These are phyloP conservation scores for Scedosporium minutisporum DNA, from an alignment of 2,329 filamentous ascomycete genomes.

Conservation along the genomic window DNA sequence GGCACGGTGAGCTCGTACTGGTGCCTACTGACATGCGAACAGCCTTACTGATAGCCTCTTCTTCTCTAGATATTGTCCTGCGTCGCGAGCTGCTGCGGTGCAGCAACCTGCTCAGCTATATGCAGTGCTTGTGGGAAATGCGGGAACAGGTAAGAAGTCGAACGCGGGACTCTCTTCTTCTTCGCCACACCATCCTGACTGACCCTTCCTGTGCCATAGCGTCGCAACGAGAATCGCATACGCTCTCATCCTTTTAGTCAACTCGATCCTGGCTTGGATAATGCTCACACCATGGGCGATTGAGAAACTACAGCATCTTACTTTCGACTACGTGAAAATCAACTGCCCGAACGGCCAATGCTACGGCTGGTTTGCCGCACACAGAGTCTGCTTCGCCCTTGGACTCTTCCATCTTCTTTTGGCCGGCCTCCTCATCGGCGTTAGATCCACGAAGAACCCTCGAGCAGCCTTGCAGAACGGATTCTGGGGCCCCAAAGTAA, in stretches of 20 bases:
- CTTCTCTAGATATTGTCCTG: slow-evolving; percentile 58
- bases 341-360: slow-evolving; percentile 84
- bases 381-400: slow-evolving; percentile 95
- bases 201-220: slow-evolving; percentile 35
- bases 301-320: slow-evolving; percentile 85
- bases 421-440: slow-evolving; percentile 74
- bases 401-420: slow-evolving; percentile 88
- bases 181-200: neutral
- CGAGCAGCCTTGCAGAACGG: slow-evolving; percentile 89
- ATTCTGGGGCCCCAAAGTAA: slow-evolving; percentile 96
- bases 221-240: slow-evolving; percentile 96
- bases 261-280: slow-evolving; percentile 96
- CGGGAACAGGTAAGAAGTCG: slow-evolving; percentile 64
- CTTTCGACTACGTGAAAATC: slow-evolving; percentile 92
- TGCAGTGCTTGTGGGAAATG: slow-evolving; percentile 96
- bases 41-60: neutral
- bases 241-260: slow-evolving; percentile 86
- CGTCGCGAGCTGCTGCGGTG: slow-evolving; percentile 86
- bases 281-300: slow-evolving; percentile 99
- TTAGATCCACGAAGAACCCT: slow-evolving; percentile 76
- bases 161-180: slow-evolving; percentile 8
- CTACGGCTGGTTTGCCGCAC: slow-evolving; percentile 91
- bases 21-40: neutral
- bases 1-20: slow-evolving; percentile 59
- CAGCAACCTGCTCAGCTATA: slow-evolving; percentile 90